Conservation (phyloP, 108 stramenopile genomes). For the Nitzschia palea region DNA sequence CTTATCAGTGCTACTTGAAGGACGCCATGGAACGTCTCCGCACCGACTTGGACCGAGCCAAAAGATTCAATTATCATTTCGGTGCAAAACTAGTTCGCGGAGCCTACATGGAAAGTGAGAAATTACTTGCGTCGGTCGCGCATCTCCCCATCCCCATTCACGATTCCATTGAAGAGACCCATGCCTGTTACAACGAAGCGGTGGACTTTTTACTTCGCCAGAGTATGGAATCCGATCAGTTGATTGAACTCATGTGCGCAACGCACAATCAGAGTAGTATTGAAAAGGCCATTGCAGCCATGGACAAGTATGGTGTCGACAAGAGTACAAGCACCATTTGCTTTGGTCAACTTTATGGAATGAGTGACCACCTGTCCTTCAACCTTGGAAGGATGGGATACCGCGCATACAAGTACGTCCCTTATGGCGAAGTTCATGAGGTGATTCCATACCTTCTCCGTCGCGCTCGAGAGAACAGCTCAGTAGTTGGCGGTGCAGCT, state of each 20-base stretch:
- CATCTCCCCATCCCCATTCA: slow-evolving; percentile 74
- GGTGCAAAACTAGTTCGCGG: slow-evolving; percentile 97
- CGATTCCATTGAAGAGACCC: slow-evolving; percentile 84
- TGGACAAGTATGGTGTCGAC: slow-evolving; percentile 69
- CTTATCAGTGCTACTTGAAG: slow-evolving; percentile 95
- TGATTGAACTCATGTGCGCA: slow-evolving; percentile 89
- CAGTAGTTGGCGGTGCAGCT: slow-evolving; percentile 64
- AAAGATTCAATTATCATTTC: slow-evolving; percentile 73
- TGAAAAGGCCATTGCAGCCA: slow-evolving; percentile 65
- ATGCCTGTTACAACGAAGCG: slow-evolving; percentile 84
- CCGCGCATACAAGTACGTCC: slow-evolving; percentile 92
- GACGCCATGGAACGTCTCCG: slow-evolving; percentile 68
- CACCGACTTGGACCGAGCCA: slow-evolving; percentile 82
- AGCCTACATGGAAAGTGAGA: slow-evolving; percentile 96
- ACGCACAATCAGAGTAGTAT: slow-evolving; percentile 91
- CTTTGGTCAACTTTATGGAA: slow-evolving; percentile 98
- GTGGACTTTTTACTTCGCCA: slow-evolving; percentile 63
- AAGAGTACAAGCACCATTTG: slow-evolving; percentile 34
- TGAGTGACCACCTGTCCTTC: slow-evolving; percentile 95
- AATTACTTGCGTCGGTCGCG: slow-evolving; percentile 62
- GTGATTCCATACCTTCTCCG: slow-evolving; percentile 97
- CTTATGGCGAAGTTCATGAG: slow-evolving; percentile 92
- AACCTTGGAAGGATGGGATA: slow-evolving; percentile 87
- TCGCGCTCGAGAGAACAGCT: slow-evolving; percentile 94
- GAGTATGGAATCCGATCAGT: slow-evolving; percentile 29